A percentile compares a stretch with the other conserved stretches of the same genome.
Conservation (phyloP, 257 asterid genomes). For the Gardenia jasminoides region DNA sequence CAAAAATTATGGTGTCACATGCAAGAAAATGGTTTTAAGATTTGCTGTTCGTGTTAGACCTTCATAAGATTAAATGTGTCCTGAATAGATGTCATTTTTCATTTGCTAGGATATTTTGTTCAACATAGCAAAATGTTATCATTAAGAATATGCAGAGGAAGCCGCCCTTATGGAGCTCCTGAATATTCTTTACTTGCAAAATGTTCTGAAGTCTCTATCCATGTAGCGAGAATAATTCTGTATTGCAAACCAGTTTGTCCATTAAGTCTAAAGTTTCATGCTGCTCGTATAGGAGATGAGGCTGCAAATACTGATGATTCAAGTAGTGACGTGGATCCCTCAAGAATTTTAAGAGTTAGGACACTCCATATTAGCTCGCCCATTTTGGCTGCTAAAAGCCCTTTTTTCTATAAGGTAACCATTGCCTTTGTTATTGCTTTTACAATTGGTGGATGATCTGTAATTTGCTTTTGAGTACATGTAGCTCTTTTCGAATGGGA, state of each 20-base stretch:
- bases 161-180: no score
- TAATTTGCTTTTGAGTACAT: slow-evolving; percentile 21
- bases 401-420: slow-evolving; percentile 77
- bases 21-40: neutral
- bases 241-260: neutral
- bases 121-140: neutral
- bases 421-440: slow-evolving; percentile 11
- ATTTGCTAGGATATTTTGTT: neutral
- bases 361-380: slow-evolving; percentile 88
- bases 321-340: slow-evolving; percentile 59
- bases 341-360: slow-evolving; percentile 53
- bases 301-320: slow-evolving; percentile 68
- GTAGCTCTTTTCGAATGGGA: slow-evolving; percentile 94
- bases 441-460: slow-evolving; percentile 20
- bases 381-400: slow-evolving; percentile 86
- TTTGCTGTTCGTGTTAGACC: no score
- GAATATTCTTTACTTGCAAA: no score
- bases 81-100: neutral
- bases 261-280: neutral
- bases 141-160: no score
- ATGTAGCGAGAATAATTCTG: neutral
- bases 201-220: no score
- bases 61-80: neutral
- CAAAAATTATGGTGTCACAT: neutral
- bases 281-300: slow-evolving; percentile 60